A percentile compares a stretch with the other conserved stretches of the same genome.
phyloP scores from a whole-genome alignment of 2,329 filamentous ascomycete genomes.

The Plenodomus biglobosus region DNA sequence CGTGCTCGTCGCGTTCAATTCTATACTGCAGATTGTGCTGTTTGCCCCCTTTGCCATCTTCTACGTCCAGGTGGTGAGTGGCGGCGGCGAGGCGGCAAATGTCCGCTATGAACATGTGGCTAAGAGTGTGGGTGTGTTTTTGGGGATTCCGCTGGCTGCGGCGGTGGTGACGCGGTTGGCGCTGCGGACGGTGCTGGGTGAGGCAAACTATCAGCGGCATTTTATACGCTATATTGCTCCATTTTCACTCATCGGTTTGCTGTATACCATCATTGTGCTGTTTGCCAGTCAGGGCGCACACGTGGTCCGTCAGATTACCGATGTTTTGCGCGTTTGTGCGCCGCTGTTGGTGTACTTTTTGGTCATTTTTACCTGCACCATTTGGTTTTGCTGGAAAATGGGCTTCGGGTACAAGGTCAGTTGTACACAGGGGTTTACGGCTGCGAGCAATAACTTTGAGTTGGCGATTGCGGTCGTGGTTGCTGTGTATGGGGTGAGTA shows the following conservation, averaged over 20 bases:
- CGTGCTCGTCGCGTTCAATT: conserved; percentile 53
- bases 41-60: conserved; percentile 53
- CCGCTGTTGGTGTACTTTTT: conserved; percentile 81
- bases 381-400: conserved; percentile 62
- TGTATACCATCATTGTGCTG: conserved; percentile 84
- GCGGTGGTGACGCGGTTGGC: conserved; percentile 73
- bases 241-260: conserved; percentile 75
- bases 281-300: conserved; percentile 81
- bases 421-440: conserved; percentile 82
- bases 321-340: conserved; percentile 77
- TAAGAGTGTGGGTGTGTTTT: conserved; percentile 78
- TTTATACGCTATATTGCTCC: conserved; percentile 73
- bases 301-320: conserved; percentile 81
- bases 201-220: conserved; percentile 64
- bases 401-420: conserved; percentile 73
- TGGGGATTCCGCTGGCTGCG: conserved; percentile 77
- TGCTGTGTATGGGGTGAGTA: conserved; percentile 74
- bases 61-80: conserved; percentile 67
- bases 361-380: conserved; percentile 70
- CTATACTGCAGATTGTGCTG: conserved; percentile 52
- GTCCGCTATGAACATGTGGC: conserved; percentile 69
- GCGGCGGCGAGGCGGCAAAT: conserved; percentile 45
- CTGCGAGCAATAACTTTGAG: conserved; percentile 92
- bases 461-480: conserved; percentile 86
- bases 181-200: conserved; percentile 58